Conservation (phyloP, 371 early-diverging fungal genomes). For the Lichtheimia ramosa region DNA sequence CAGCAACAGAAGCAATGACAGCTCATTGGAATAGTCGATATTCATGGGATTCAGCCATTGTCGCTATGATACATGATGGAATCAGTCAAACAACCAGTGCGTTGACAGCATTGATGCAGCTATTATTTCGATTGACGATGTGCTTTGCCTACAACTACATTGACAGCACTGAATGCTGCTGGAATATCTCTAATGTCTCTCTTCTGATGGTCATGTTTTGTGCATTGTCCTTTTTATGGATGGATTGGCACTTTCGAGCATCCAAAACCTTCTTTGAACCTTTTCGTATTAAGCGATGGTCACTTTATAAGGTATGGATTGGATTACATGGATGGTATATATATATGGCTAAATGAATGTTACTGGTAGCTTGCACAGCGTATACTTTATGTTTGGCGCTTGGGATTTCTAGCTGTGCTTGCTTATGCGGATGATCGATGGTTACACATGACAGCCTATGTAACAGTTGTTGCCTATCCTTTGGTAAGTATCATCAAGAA, state of each 20-base stretch:
- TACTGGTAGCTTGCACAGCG: conserved; percentile 5
- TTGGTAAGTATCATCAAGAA: neutral
- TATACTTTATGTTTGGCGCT: conserved; percentile 5
- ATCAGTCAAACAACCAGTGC: no score
- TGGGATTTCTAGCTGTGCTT: neutral
- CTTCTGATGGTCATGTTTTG: neutral
- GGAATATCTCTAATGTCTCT: neutral
- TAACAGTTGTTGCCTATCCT: neutral
- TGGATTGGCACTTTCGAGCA: conserved; percentile 15
- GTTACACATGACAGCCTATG: neutral
- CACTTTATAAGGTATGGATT: conserved; percentile 11
- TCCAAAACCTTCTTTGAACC: conserved; percentile 12
- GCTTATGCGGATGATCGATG: conserved; percentile 1
- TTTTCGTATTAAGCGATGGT: conserved; percentile 7
- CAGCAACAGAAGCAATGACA: no score
- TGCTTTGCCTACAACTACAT: no score
- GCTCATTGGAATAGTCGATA: no score
- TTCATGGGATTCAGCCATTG: no score
- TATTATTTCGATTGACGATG: no score
- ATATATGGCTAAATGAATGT: no score
- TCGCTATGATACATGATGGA: no score
- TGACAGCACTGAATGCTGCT: no score
- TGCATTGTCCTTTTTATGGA: conserved; percentile 9
- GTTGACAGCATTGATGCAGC: no score
- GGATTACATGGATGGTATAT: neutral